Base-by-base conservation (phyloP, 2,329 filamentous ascomycete genomes). In the Phyllachora maydis region DNA sequence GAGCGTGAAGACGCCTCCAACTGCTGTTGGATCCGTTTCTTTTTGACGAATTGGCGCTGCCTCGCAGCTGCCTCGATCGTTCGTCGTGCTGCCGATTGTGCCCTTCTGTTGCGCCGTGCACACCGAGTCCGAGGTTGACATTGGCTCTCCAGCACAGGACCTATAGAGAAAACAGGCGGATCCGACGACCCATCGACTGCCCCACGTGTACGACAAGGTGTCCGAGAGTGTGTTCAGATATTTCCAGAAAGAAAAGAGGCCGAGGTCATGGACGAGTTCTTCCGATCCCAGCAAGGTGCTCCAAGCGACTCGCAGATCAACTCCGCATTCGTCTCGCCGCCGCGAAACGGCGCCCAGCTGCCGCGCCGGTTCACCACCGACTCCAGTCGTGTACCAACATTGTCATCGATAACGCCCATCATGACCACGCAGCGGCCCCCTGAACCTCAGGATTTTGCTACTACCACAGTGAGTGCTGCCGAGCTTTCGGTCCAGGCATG, bases 311-410 rank as follows among this genome's bases (percentile, higher is more conserved):
- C 66, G 39, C 56, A 71, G 34, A 77, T 82, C 53, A 67, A 72
- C 42, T 66, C 69, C 35, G 67, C 32, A 11, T 38, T 81, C 47
- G 69, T 72, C 40, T 73, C 76, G 39, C 71, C 77, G 41, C 65
- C 68, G 37, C 70, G 77, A 45, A 74, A 74, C 47, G 62, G 32
- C 11, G 30, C 35, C 22, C 26, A 35, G 25, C 59, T 95, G 44
- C 79, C 83, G 49, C 73, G 85, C 41, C 75, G 85, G 43, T 95
- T 95, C 52, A 95, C 85, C 32, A 88, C 83, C 28, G 90, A 92
- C 52, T 71, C 78, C 52, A 62, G 79, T 50, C 64, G 82, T 61
- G 56, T 85, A 50, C 74, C 76, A 47, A 79, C 75, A 43, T 55
- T 78, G 49, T 65, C 61, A 28, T 63, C 65, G 30, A 52, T 83